A percentile compares a stretch with the other conserved stretches of the same genome.
These are phyloP conservation scores for Clonostachys rhizophaga DNA, from an alignment of 2,329 filamentous ascomycete genomes.

Conservation along the genomic window DNA sequence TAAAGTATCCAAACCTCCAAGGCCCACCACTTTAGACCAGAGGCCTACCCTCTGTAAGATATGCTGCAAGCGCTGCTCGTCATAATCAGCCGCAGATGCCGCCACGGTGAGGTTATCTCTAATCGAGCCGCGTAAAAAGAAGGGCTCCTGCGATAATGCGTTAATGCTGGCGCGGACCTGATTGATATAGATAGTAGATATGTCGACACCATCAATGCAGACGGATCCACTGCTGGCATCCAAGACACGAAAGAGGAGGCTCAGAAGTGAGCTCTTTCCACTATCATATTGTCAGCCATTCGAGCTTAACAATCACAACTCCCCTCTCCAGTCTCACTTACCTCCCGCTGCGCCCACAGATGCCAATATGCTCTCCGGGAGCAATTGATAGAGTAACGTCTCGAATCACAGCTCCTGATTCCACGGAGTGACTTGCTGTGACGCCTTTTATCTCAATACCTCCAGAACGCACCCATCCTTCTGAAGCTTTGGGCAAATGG, in stretches of 20 bases:
- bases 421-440: constrained; percentile 17
- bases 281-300: constrained; percentile 9
- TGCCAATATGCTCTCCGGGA: constrained; percentile 18
- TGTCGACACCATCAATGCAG: constrained; percentile 31
- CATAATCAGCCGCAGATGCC: constrained; percentile 18
- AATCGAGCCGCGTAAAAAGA: constrained; percentile 36
- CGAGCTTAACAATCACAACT: neutral
- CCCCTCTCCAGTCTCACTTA: constrained; percentile 1
- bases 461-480: constrained; percentile 6
- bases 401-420: constrained; percentile 6
- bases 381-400: constrained; percentile 13
- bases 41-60: constrained; percentile 17
- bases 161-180: constrained; percentile 37
- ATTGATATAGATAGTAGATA: constrained; percentile 26
- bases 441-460: constrained; percentile 14
- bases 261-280: constrained; percentile 32
- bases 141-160: constrained; percentile 43
- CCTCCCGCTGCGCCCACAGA: constrained; percentile 23
- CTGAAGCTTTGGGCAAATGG: constrained; percentile 3
- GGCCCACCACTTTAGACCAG: constrained; percentile 13
- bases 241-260: constrained; percentile 28
- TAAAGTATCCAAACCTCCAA: constrained; percentile 14
- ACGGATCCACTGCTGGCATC: constrained; percentile 24
- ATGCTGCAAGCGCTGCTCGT: constrained; percentile 28
- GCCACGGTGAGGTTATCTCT: constrained; percentile 28